Conservation (phyloP, 2,329 filamentous ascomycete species). For the Penicillium oxalicum region DNA sequence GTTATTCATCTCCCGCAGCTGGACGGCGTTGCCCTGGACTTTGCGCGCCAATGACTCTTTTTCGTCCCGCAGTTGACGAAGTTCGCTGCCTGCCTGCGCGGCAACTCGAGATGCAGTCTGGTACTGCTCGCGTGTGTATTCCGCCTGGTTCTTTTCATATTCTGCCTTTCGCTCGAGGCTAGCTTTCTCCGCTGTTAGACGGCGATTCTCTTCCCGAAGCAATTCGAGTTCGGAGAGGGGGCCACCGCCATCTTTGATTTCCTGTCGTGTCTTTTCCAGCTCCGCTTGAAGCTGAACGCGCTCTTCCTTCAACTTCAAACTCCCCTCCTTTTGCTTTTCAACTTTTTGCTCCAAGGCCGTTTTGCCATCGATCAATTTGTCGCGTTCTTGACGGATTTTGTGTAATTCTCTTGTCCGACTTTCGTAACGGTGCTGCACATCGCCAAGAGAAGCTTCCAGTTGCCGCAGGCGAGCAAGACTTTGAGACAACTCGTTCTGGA, state of each 20-base stretch:
- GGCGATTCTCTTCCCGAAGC: constrained; percentile 36
- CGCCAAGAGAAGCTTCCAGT: constrained; percentile 29
- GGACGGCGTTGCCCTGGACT: constrained; percentile 32
- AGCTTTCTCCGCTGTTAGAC: constrained; percentile 31
- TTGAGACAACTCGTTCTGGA: constrained; percentile 25
- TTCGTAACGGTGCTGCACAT: constrained; percentile 43
- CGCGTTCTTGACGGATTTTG: constrained; percentile 33
- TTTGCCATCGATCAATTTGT: constrained; percentile 26
- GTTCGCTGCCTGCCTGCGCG: constrained; percentile 37
- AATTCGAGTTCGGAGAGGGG: constrained; percentile 38
- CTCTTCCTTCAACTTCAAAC: constrained; percentile 38
- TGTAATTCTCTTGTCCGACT: constrained; percentile 34
- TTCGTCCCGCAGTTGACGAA: constrained; percentile 33
- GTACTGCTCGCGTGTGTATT: constrained; percentile 44
- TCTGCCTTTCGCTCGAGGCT: constrained; percentile 35
- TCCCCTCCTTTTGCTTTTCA: constrained; percentile 35
- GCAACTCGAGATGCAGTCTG: constrained; percentile 43
- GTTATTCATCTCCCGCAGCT: constrained; percentile 35
- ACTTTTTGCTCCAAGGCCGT: constrained; percentile 26
- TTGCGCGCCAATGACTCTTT: constrained; percentile 34
- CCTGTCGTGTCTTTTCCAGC: constrained; percentile 35
- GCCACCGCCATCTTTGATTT: constrained; percentile 37
- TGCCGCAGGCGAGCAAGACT: constrained; percentile 26
- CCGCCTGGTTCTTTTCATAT: constrained; percentile 39
- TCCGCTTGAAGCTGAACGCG: constrained; percentile 33